Evolutionary conservation across 192 early-diverging fungal species (phyloP), one percentile per base, ranked within the genome.

Genomic region (Podila epicladia): DNA sequence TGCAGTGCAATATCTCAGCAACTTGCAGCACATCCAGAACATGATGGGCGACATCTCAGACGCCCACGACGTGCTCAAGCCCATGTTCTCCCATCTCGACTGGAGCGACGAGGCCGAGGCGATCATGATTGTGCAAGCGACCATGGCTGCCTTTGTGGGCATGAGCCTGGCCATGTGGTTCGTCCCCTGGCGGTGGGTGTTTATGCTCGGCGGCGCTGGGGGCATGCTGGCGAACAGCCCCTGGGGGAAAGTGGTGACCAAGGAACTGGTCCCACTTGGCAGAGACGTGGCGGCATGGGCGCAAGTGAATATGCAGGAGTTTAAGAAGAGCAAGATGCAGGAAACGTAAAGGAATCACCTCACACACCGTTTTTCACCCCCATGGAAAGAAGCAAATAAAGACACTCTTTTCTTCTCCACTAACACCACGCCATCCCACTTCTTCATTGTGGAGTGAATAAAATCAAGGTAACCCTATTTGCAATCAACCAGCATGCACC

Each of bases 11-110:
- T 93, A 92, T 73, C 72, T 88, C 22, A 88, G 84, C 73, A 93
- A 93, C 71, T 67, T 93, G 73, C 90, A 90, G 63, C 91, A 93
- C 71, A 88, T 94, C 37, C 94, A 95, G 65, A 93, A 95, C 64
- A 87, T 91, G 82, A 94, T 94, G 93, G 90, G 89, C 38, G 84
- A 86, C 64, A 62, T 86, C 35, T 80, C 82, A 35, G 84, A 87
- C 22, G 82, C 73, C 24, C 88, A 90, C 50, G 89, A 90, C 71
- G 29, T 71, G n/a, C 45, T 85, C 15, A 64, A 71, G 22, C 62
- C 82, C 4, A 57, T 85, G 6, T 75, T 85, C 45, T 78, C 77
- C 51, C 82, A 87, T 67, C 57, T 88, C 41, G 86, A 90, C 71
- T 90, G 89, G 89, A 83, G 83, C 31, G 82, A 85, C 59, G 87